A percentile compares a stretch with the other conserved stretches of the same genome.
phyloP scores from a whole-genome alignment of 805 yeast genomes.

The Starmerella vaccinii region DNA sequence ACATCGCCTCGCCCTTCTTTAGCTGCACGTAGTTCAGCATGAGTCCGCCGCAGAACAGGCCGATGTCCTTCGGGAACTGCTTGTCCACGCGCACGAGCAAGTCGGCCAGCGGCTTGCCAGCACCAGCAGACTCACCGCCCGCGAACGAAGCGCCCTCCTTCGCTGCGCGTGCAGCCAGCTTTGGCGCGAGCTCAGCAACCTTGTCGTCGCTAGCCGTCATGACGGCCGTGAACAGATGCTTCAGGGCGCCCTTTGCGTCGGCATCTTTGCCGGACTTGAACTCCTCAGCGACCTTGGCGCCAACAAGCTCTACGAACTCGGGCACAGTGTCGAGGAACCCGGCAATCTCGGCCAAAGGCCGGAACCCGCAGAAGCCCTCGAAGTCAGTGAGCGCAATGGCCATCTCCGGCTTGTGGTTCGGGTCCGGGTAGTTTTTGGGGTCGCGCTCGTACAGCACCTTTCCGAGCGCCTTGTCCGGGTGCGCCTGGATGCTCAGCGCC shows the following conservation, averaged over 20 bases:
- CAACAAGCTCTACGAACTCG: conserved; percentile 64
- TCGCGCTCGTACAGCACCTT: conserved; percentile 64
- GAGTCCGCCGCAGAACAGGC: conserved; percentile 90
- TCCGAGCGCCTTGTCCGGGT: conserved; percentile 85
- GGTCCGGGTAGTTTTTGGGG: conserved; percentile 94
- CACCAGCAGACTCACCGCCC: conserved; percentile 28
- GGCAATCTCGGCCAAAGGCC: conserved; percentile 73
- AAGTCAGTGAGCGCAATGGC: conserved; percentile 92
- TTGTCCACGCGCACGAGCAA: conserved; percentile 65
- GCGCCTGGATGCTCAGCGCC: conserved; percentile 93
- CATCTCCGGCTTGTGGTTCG: conserved; percentile 99
- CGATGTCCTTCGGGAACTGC: conserved; percentile 90
- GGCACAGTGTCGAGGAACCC: conserved; percentile 60
- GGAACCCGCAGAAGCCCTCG: conserved; percentile 97
- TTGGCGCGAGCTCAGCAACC: conserved; percentile 48
- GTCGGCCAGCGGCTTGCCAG: conserved; percentile 48
- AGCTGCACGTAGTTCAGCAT: conserved; percentile 79
- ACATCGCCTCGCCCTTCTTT: conserved; percentile 89
- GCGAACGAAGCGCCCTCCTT: conserved; percentile 30
- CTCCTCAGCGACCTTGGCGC: conserved; percentile 50
- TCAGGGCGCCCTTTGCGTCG: conserved; percentile 55
- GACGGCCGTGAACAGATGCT: conserved; percentile 64
- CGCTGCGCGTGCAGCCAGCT: conserved; percentile 56
- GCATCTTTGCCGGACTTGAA: conserved; percentile 34
- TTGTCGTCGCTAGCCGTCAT: conserved; percentile 69